Evolutionary conservation across 192 early-diverging fungal species (phyloP).

Genomic region (Chytriomyces sp.): DNA sequence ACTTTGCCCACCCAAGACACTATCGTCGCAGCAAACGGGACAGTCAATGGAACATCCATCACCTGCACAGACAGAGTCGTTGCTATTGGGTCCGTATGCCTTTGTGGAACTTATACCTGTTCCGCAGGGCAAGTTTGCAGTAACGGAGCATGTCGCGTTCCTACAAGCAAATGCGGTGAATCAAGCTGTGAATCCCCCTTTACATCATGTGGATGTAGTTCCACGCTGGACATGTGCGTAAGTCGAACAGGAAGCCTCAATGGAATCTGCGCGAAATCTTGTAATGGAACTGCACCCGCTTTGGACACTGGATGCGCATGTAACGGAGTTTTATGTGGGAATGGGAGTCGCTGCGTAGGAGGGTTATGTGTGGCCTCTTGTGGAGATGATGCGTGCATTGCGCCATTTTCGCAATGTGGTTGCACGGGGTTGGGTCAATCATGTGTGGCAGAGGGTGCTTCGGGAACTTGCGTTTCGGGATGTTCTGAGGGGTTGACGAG

Average conservation of each 20-base stretch:
- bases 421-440: background rate
- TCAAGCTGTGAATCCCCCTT: background rate
- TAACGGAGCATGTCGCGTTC: background rate
- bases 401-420: background rate
- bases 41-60: background rate
- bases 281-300: background rate
- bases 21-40: background rate
- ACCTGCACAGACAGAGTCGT: background rate
- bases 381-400: background rate
- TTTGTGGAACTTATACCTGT: background rate
- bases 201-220: background rate
- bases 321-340: background rate
- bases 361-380: background rate
- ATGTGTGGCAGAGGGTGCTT: background rate
- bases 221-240: background rate
- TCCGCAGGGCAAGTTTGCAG: background rate
- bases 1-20: background rate
- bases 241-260: background rate
- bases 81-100: background rate
- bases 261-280: background rate
- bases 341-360: background rate
- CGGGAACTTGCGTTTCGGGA: background rate
- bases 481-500: background rate
- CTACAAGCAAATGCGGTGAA: background rate
- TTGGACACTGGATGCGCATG: background rate